Percentiles rank a stretch among this genome's conserved stretches.
phyloP scores from a whole-genome alignment of 2,329 filamentous ascomycete genomes.

The Fusarium sp. region DNA sequence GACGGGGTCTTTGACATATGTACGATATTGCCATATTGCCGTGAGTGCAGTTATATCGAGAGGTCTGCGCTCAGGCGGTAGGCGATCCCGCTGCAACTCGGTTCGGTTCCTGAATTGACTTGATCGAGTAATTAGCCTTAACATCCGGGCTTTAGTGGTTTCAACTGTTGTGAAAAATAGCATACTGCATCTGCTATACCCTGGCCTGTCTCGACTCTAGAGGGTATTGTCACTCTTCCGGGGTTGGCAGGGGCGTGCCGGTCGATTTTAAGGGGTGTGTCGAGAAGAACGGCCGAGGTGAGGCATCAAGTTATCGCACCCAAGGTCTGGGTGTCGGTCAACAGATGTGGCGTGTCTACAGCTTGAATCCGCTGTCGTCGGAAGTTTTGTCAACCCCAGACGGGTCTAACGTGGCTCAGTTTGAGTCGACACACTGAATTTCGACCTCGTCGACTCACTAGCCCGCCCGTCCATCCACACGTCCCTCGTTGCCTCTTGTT shows the following conservation, averaged over 20 bases:
- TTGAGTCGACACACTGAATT: constrained; percentile 41
- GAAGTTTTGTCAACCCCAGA: constrained; percentile 47
- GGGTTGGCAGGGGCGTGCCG: constrained; percentile 30
- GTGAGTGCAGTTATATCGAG: constrained; percentile 17
- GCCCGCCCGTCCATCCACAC: constrained; percentile 42
- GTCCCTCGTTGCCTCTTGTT: constrained; percentile 39
- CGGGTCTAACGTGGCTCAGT: constrained; percentile 45
- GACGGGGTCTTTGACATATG: constrained; percentile 30
- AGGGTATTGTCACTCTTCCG: constrained; percentile 25
- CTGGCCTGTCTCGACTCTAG: constrained; percentile 23
- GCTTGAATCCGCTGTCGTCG: constrained; percentile 38
- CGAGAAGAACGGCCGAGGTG: constrained; percentile 20
- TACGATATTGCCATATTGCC: constrained; percentile 31
- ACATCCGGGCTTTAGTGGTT: constrained; percentile 41
- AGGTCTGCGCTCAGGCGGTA: constrained; percentile 35
- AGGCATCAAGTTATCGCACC: constrained; percentile 27
- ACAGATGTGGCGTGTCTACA: constrained; percentile 34
- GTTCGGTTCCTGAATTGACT: constrained; percentile 34
- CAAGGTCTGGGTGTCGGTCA: constrained; percentile 25
- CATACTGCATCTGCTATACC: constrained; percentile 35
- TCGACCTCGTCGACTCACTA: constrained; percentile 43
- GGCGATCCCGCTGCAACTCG: constrained; percentile 40
- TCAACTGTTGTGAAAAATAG: constrained; percentile 46
- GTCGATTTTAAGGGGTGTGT: constrained; percentile 24
- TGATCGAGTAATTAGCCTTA: constrained; percentile 37